Evolutionary conservation across 2,329 filamentous ascomycete genomes (phyloP).

Genomic region (Penicillium sp.): DNA sequence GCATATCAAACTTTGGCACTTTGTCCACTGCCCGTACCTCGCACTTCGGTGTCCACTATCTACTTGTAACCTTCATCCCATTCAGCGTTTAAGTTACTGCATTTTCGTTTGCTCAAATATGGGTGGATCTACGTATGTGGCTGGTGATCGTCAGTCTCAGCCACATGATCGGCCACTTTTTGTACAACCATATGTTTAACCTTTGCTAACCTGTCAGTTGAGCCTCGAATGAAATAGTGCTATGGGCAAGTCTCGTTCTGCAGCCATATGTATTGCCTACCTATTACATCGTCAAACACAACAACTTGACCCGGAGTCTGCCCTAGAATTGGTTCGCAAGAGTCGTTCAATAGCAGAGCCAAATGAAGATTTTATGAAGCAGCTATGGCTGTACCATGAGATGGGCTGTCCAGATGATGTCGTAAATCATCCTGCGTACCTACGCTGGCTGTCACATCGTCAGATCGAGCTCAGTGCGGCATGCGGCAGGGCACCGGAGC

Average conservation of each 20-base stretch:
- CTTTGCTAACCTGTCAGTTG: not conserved
- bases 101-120: not conserved
- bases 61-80: not conserved
- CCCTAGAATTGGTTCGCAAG: conserved; percentile 65
- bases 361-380: conserved; percentile 85
- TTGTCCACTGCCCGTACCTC: not conserved
- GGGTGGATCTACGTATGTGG: not conserved
- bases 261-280: conserved; percentile 78
- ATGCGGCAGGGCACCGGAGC: conserved; percentile 72
- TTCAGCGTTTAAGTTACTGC: not conserved
- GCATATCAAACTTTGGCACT: too few species aligned
- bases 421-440: conserved; percentile 70
- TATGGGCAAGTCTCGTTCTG: conserved; percentile 93
- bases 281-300: conserved; percentile 60
- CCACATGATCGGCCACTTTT: not conserved
- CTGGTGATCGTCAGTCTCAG: not conserved
- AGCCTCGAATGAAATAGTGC: conserved; percentile 55
- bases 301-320: conserved; percentile 53
- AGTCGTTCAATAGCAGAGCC: conserved; percentile 77
- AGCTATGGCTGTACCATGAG: conserved; percentile 79
- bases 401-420: conserved; percentile 75
- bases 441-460: conserved; percentile 68
- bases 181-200: not conserved
- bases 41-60: not conserved
- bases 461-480: conserved; percentile 65